A percentile compares a stretch with the other conserved stretches of the same genome.
phyloP scores from a whole-genome alignment of 106 monocot species.

The Triglochin maritima region DNA sequence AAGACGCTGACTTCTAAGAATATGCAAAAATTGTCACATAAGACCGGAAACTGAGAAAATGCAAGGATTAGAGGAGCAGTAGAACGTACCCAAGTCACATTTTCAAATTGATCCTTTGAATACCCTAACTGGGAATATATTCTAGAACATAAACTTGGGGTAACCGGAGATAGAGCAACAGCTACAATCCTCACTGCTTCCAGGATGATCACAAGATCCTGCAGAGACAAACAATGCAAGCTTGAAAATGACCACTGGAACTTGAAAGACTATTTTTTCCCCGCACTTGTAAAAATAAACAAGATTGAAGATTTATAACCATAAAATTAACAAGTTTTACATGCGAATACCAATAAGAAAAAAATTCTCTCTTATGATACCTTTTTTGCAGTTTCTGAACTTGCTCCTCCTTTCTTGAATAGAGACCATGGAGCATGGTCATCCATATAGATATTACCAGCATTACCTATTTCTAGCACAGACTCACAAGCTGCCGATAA shows the following conservation, averaged over 20 bases:
- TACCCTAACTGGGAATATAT: constrained; percentile 88
- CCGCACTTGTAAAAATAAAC: background rate
- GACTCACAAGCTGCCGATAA: constrained; percentile 84
- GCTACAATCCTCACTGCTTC: constrained; percentile 90
- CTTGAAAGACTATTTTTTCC: background rate
- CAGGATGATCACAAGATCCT: constrained; percentile 93
- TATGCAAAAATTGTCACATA: background rate
- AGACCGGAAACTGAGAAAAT: background rate
- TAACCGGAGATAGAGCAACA: constrained; percentile 71
- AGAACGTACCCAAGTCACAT: constrained; percentile 60
- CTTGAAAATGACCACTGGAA: background rate
- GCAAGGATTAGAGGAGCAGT: background rate
- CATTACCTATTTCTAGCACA: constrained; percentile 80
- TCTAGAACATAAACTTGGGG: constrained; percentile 58
- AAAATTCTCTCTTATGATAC: constrained; percentile 17
- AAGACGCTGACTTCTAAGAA: background rate
- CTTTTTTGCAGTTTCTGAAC: constrained; percentile 79
- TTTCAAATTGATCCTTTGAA: constrained; percentile 63
- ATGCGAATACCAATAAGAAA: background rate
- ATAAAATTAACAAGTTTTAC: background rate
- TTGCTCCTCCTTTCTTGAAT: constrained; percentile 74
- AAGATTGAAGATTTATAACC: background rate
- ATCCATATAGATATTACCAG: constrained; percentile 89
- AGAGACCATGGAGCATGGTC: constrained; percentile 80
- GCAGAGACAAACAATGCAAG: constrained; percentile 6